Percentiles rank a stretch among this genome's conserved stretches.
phyloP scores from a whole-genome alignment of 805 yeast species.

The Candida tallmaniae region DNA sequence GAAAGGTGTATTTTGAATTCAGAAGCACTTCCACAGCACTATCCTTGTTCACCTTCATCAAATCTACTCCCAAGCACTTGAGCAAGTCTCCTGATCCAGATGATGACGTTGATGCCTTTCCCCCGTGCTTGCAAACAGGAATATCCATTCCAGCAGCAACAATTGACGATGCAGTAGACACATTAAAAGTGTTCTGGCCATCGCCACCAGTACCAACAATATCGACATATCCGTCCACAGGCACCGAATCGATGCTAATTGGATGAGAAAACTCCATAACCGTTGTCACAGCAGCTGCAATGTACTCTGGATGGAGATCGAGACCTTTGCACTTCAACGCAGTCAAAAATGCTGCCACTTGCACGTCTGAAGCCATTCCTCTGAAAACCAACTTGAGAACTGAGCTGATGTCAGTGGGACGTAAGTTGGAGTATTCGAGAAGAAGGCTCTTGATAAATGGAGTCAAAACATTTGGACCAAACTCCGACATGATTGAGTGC shows the following conservation, averaged over 20 bases:
- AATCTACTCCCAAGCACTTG: constrained; percentile 75
- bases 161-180: constrained; percentile 90
- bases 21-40: constrained; percentile 58
- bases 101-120: constrained; percentile 89
- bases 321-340: constrained; percentile 68
- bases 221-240: constrained; percentile 60
- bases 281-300: constrained; percentile 81
- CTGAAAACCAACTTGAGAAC: constrained; percentile 61
- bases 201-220: constrained; percentile 99
- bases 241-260: constrained; percentile 44
- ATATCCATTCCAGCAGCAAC: constrained; percentile 88
- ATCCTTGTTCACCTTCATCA: constrained; percentile 57
- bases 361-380: constrained; percentile 61
- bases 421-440: constrained; percentile 54
- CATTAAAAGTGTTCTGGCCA: constrained; percentile 95
- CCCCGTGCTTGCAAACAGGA: constrained; percentile 91
- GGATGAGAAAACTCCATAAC: constrained; percentile 60
- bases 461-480: constrained; percentile 26
- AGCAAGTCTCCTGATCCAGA: constrained; percentile 94
- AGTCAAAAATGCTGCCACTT: constrained; percentile 74
- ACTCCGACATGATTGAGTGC: constrained; percentile 3
- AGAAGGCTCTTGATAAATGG: constrained; percentile 67
- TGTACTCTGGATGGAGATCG: constrained; percentile 76
- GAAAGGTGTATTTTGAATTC: constrained; percentile 53
- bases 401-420: constrained; percentile 57